A percentile compares a stretch with the other conserved stretches of the same genome.
Conservation (phyloP, 192 early-diverging fungal genomes). For the Coemansia erecta region DNA sequence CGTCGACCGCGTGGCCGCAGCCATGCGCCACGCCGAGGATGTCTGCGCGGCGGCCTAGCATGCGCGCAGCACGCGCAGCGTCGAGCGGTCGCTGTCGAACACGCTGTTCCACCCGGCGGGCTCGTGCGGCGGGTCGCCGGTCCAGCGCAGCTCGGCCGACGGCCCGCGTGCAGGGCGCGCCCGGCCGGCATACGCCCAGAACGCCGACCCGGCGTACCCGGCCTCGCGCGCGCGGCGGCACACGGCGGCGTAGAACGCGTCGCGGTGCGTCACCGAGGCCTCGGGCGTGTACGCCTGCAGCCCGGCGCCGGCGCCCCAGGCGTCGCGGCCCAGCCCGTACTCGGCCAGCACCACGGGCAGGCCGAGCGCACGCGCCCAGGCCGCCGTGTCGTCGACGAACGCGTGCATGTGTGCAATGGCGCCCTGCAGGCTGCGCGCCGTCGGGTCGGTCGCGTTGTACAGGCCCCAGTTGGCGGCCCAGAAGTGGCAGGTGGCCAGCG, state of each 20-base stretch:
- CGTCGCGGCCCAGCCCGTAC: constrained; percentile 57
- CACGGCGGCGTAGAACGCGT: constrained; percentile 56
- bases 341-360: constrained; percentile 61
- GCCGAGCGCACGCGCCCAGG: constrained; percentile 51
- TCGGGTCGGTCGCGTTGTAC: constrained; percentile 56
- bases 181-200: constrained; percentile 65
- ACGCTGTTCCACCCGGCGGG: constrained; percentile 65
- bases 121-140: constrained; percentile 62
- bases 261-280: constrained; percentile 53
- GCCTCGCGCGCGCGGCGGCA: constrained; percentile 17
- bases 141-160: constrained; percentile 39
- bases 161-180: constrained; percentile 45
- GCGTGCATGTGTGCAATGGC: constrained; percentile 43
- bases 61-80: constrained; percentile 18
- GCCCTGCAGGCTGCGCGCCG: constrained; percentile 19
- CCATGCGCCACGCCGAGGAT: constrained; percentile 22
- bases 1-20: constrained; percentile 17
- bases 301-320: constrained; percentile 32
- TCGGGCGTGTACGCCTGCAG: constrained; percentile 41
- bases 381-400: constrained; percentile 45
- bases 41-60: constrained; percentile 3
- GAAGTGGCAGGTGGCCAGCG: constrained; percentile 57
- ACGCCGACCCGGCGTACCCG: constrained; percentile 53
- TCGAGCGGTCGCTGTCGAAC: constrained; percentile 55
- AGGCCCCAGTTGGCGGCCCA: constrained; percentile 60